Conservation (phyloP, 2,329 filamentous ascomycete species). For the Trichoderma pleuroti region DNA sequence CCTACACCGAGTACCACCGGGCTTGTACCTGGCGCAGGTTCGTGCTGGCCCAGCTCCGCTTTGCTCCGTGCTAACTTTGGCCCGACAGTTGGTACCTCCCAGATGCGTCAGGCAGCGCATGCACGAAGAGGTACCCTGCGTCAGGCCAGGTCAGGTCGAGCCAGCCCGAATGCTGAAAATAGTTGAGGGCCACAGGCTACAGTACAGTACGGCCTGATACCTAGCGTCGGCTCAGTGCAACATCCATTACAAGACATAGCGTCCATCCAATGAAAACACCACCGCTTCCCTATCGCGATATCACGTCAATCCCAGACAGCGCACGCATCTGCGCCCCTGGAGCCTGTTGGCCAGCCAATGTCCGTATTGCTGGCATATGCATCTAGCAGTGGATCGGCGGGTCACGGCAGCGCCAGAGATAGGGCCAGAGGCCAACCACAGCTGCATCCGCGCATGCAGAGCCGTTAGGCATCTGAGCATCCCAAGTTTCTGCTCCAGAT, state of each 20-base stretch:
- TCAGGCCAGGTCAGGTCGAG: not conserved
- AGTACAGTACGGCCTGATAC: not conserved
- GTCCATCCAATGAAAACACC: not conserved
- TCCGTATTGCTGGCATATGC: slow-evolving; percentile 16
- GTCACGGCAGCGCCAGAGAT: slow-evolving; percentile 5
- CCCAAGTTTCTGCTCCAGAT: not conserved
- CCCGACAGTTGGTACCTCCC: not conserved
- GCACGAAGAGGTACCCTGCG: not conserved
- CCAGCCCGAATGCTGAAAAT: not conserved
- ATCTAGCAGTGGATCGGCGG: slow-evolving; percentile 14
- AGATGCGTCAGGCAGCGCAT: not conserved
- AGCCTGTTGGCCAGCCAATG: slow-evolving; percentile 14
- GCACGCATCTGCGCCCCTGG: slow-evolving; percentile 10
- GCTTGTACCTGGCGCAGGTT: not conserved
- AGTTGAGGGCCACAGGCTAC: not conserved
- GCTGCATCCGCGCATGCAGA: slow-evolving; percentile 6
- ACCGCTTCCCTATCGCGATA: slow-evolving; percentile 7
- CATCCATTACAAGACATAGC: not conserved
- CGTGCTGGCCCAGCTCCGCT: not conserved
- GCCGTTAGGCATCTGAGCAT: slow-evolving; percentile 10
- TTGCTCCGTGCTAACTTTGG: not conserved
- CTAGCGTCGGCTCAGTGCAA: slow-evolving; percentile 2
- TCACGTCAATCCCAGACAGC: not conserved
- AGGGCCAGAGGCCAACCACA: slow-evolving; percentile 5
- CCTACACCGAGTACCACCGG: slow-evolving; percentile 7